Evolutionary conservation across 2,329 filamentous ascomycete genomes (phyloP), one percentile per base, ranked within the genome.

Genomic region (Parascedosporium putredinis): DNA sequence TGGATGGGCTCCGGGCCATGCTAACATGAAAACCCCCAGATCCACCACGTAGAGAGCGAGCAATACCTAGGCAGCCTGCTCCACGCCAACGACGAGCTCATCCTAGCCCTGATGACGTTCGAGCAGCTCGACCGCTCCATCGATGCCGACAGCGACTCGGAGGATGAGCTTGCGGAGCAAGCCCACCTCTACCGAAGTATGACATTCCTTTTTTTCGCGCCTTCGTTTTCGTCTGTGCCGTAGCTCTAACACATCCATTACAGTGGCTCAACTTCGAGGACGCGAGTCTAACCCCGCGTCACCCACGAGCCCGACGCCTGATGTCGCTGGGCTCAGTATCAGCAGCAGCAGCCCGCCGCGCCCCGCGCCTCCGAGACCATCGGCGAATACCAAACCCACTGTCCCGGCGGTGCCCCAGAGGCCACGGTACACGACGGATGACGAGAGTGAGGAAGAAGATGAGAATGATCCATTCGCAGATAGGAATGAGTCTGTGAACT

Each of bases 31-130:
- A 20, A 20, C 27, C 8, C 36, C n/a, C 50, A 83, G 79, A 95
- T 97, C 55, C 88, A 97, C 61, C 78, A 89, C 47, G 85, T 97
- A 10, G 88, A 95, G 62, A 84, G 82, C 7, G 91, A 97, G 60
- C 83, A 97, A 60, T 96, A 86, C 75, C 82, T 98, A 7, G 93
- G 91, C 38, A 84, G 88, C 53, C 75, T 98, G 4, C 81, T 98
- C 16, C 88, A 93, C 59, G 90, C 91, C 55, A 97, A 98, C 59
- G 93, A 98, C 59, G 87, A 95, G 65, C 82, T 98, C n/a, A 87
- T 97, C 36, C 84, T 84, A 54, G 88, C 90, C 1, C 75, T 98
- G 51, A 95, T 95, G 79, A 86, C 89, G 0, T 98, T 89, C 61
- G 91, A 97, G 66, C 87, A 96, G 58, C 79, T 97, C 55, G 91